phyloP scores from a whole-genome alignment of 371 early-diverging fungal species.

The Batkoa obscura region DNA sequence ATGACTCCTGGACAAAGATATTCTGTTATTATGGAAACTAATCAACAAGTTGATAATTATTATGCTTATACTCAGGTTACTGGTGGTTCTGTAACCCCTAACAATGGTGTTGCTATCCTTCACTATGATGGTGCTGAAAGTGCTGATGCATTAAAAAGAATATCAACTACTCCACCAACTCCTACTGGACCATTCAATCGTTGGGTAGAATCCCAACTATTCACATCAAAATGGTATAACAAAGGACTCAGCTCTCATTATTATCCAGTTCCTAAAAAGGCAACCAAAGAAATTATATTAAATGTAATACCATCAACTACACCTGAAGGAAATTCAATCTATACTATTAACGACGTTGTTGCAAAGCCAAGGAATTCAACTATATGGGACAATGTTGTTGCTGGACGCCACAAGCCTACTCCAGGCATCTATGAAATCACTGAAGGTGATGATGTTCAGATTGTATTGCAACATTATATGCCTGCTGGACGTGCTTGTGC shows the following conservation, averaged over 20 bases:
- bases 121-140: slow-evolving; percentile 14
- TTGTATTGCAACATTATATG: background rate
- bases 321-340: background rate
- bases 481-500: background rate
- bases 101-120: slow-evolving; percentile 12
- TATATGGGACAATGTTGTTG: background rate
- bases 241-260: no score
- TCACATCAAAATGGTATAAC: background rate
- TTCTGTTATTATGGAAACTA: slow-evolving; percentile 16
- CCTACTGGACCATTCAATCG: background rate
- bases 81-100: slow-evolving; percentile 6
- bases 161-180: background rate
- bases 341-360: background rate
- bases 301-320: no score
- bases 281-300: no score
- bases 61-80: slow-evolving; percentile 14
- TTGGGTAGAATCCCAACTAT: background rate
- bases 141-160: background rate
- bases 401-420: background rate
- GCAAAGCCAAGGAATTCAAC: background rate
- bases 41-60: slow-evolving; percentile 15
- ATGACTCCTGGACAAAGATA: slow-evolving; percentile 19
- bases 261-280: no score
- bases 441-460: background rate
- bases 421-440: background rate